Conservation (phyloP, 768 basidiomycete species). For the Cystobasidium onofrii region DNA sequence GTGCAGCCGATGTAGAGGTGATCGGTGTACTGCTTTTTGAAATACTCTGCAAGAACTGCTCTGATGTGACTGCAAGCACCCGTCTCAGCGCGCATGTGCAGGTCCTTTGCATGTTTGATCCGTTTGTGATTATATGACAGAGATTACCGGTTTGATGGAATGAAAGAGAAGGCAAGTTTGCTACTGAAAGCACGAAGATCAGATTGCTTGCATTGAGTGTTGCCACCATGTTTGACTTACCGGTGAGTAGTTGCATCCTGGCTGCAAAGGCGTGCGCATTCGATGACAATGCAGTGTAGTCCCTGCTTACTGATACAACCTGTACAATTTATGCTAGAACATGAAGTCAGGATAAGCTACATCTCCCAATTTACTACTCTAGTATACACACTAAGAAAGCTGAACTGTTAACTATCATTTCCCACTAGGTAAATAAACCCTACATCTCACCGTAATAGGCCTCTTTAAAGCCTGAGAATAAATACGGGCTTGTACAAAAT, state of each 20-base stretch:
- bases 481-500: conserved; percentile 1
- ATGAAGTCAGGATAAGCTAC: no score
- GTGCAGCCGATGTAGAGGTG: background rate
- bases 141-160: background rate
- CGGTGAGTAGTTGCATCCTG: no score
- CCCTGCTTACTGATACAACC: no score
- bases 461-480: background rate
- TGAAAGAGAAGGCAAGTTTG: background rate
- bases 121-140: background rate
- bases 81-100: background rate
- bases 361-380: no score
- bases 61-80: background rate
- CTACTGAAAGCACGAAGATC: no score
- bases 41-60: background rate
- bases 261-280: no score
- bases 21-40: background rate
- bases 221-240: no score
- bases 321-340: no score
- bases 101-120: background rate
- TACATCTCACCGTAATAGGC: background rate
- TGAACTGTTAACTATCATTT: no score
- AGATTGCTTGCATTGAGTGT: no score
- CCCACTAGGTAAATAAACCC: conserved; percentile 1
- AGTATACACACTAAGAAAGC: no score
- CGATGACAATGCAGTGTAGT: no score